phyloP scores from a whole-genome alignment of 2,329 filamentous ascomycete species.

The Fusarium agapanthi region DNA sequence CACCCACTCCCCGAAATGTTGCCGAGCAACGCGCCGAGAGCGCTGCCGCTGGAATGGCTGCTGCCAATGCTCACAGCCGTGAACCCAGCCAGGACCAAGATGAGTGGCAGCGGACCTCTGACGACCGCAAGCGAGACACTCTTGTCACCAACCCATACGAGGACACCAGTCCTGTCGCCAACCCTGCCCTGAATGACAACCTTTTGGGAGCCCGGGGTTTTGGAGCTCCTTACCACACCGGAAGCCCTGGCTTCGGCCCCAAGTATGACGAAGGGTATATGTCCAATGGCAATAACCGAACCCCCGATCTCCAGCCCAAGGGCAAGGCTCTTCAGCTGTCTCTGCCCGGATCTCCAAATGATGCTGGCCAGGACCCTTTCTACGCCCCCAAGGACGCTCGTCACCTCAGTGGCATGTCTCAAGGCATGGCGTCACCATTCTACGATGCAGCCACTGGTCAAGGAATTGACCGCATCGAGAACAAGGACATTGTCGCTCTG shows the following conservation, averaged over 20 bases:
- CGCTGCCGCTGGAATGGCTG: slow-evolving; percentile 55
- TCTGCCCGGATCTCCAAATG: slow-evolving; percentile 61
- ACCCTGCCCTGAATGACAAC: slow-evolving; percentile 61
- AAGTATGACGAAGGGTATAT: slow-evolving; percentile 91
- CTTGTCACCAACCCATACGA: slow-evolving; percentile 74
- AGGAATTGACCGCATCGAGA: slow-evolving; percentile 91
- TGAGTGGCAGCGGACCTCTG: slow-evolving; percentile 70
- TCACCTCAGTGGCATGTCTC: slow-evolving; percentile 87
- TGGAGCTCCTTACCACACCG: slow-evolving; percentile 58
- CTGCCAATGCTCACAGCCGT: slow-evolving; percentile 55
- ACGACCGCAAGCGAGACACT: slow-evolving; percentile 72
- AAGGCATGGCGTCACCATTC: slow-evolving; percentile 87
- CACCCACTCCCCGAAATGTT: slow-evolving; percentile 53
- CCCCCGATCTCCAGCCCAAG: slow-evolving; percentile 61
- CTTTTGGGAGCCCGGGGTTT: slow-evolving; percentile 56
- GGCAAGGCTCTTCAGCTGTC: slow-evolving; percentile 60
- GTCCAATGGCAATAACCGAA: slow-evolving; percentile 72
- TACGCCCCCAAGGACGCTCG: slow-evolving; percentile 64
- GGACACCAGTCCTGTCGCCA: slow-evolving; percentile 68
- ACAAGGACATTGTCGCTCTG: slow-evolving; percentile 93
- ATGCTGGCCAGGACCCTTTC: slow-evolving; percentile 71
- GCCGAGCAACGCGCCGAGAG: slow-evolving; percentile 46
- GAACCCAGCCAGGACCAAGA: slow-evolving; percentile 67
- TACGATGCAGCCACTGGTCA: slow-evolving; percentile 90
- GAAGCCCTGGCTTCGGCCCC: slow-evolving; percentile 66